Evolutionary conservation across 441 rosid genomes (phyloP), one percentile per base, ranked within the genome.

Genomic region (Mallotus japonicus): DNA sequence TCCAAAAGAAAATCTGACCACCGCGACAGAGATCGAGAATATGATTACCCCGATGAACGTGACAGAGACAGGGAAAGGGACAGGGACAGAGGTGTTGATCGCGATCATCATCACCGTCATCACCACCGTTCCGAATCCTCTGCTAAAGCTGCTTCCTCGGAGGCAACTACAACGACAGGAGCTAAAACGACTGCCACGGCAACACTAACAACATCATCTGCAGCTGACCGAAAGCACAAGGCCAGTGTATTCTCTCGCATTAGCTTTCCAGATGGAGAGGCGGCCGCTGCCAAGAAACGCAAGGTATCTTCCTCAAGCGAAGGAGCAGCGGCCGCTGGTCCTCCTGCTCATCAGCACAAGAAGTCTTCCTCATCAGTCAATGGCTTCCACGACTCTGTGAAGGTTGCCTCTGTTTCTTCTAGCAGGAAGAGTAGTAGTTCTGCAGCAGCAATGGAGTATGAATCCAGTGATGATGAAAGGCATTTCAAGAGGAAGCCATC

Each of bases 401-500:
- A 81, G 73, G 77, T 78, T 34, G 37, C 66, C 0, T 73, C 82
- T 9, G 53, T 40, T 8, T 2, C 19, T 16, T 5, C 60, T 16
- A 19, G 78, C 24, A 79, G 79, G 68, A 85, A 78, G 82, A 72
- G 70, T 46, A 54, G 76, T 68, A 75, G 80, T 50, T 80, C 11
- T 44, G 49, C 49, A 5, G 49, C 83, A 16, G 88, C 68, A 6
- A 62, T 64, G 62, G 97, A 95, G 16, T 81, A 89, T 4, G 97
- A 91, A 81, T 92, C 96, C 0, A 92, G 97, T 40, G 98, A 91
- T 19, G 97, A 92, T 50, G 99, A 94, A 32, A 82, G 92, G 79
- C 98, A 92, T 83, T 95, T 92, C 75, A 92, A 92, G 88, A 88
- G 99, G 81, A 95, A 88, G 88, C 90, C 94, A 5, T 87, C 88